Evolutionary conservation across 2,329 filamentous ascomycete species (phyloP), one percentile per base, ranked within the genome.

Genomic region (Bipolaris oryzae): DNA sequence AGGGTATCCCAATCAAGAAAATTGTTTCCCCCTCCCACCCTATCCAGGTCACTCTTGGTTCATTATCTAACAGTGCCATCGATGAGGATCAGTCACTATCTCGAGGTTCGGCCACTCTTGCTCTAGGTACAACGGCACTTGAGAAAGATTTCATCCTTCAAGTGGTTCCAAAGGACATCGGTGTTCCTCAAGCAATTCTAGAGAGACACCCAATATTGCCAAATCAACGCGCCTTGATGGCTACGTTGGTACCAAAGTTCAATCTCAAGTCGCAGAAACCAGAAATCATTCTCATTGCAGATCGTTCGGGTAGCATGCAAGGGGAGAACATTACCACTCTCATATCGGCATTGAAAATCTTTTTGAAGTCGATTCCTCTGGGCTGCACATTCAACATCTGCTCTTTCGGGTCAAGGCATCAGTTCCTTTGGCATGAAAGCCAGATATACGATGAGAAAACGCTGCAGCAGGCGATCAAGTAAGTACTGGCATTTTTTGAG

Each of bases 331-430:
- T 57, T 11, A 10, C 21, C 10, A 57, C 54, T 15, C 38, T 57
- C 35, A n/a, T 33, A 11, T 37, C 49, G 21, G 54, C 54, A 16
- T 37, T 53, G 16, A 57, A 57, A 1, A 43, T 53, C 1, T 57
- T 57, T 23, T 7, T 53, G 31, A 57, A 57, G 7, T 53, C 54
- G 1, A 57, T 57, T 2, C 49, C 54, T n/a, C 31, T 57, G 4
- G 54, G 54, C 5, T 57, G 54, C 23, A 37, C 15, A 18, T 57
- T 57, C 43, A 57, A 57, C n/a, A 57, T 57, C 10, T 57, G 54
- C 1, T 53, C 49, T 18, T 57, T 57, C 15, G 43, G 49, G 2
- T 37, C 7, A 13, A n/a, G 3, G 0, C n/a, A 53, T 38, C 6
- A 33, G 3, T 57, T 53, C 33, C 54, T 57, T 37, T 53, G 54